phyloP scores from a whole-genome alignment of 352 stramenopile genomes.

The Poterioochromonas sp. region DNA sequence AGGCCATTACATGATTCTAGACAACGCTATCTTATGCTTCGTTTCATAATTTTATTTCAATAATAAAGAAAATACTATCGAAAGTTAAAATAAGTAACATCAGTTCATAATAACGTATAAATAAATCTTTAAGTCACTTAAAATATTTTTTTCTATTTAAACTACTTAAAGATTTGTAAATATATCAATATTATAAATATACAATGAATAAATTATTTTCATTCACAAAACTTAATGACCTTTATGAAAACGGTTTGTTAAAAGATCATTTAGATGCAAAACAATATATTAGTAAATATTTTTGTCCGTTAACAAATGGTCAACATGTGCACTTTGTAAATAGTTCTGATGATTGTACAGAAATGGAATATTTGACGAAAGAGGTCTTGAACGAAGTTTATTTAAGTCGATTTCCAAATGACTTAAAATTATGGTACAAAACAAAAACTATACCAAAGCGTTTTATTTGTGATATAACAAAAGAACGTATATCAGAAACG shows the following conservation, averaged over 20 bases:
- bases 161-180: neutral
- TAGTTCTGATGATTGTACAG: neutral
- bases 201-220: neutral
- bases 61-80: no score
- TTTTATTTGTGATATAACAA: conserved; percentile 24
- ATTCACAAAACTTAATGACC: conserved; percentile 23
- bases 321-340: neutral
- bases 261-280: conserved; percentile 26
- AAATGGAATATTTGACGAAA: no score
- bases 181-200: no score
- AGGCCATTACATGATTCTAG: no score
- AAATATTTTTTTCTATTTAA: neutral
- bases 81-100: no score
- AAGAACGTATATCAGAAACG: neutral
- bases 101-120: no score
- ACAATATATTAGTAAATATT: conserved; percentile 19
- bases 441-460: conserved; percentile 21
- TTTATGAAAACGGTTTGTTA: neutral
- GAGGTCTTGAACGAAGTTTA: conserved; percentile 8
- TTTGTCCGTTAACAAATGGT: conserved; percentile 19
- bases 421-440: conserved; percentile 23
- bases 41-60: no score
- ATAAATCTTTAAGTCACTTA: neutral
- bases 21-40: no score
- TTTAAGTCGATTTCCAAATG: conserved; percentile 10